Base-by-base conservation (phyloP, 495 filamentous ascomycete species). In the Polyplosphaeria fusca region DNA sequence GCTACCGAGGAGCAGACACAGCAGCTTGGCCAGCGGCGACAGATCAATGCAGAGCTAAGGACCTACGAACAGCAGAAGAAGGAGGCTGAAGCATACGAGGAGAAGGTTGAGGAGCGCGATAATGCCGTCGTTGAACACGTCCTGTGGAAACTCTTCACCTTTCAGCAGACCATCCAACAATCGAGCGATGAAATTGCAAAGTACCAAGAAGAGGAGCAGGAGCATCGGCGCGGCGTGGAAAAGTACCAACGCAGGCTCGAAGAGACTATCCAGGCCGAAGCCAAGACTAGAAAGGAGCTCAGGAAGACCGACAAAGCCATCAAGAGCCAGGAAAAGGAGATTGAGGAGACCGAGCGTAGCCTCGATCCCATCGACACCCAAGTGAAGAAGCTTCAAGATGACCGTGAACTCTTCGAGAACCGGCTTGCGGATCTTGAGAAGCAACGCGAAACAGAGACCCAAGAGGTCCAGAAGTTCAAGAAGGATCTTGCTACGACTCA, bases 1-100 rank as follows among this genome's bases (percentile, higher is more conserved):
- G 89, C 92, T 11, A 80, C 84, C 2, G 93, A 99, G 57, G 87
- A 93, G 54, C 87, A 95, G 54, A 88, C 82, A 35, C 85, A 87
- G 62, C 87, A 92, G 69, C 82, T 97, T 14, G 86, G 91, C 65
- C 81, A 91, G 51, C 86, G 94, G 13, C 82, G 93, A 62, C 91
- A 85, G 22, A 96, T 97, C 74, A 99, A 99, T 70, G 92, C 89
- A 0, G 93, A 99, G 70, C 92, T 99, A 65, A 95, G 92, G 71
- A 89, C 95, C 64, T 96, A 95, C 64, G 88, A 93, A 59, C 89
- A 96, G 68, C 92, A 97, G 73, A 97, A 99, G 76, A 85, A 86
- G 47, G 94, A 96, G 65, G 92, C 92, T 7, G 93, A 97, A 45
- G 90, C 85, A 56, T 97, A 89, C 66, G 84, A 91, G 37, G 81